A percentile compares a stretch with the other conserved stretches of the same genome.
Evolutionary conservation across 352 stramenopile genomes (phyloP).

Genomic region (Phytopythium delawarense): DNA sequence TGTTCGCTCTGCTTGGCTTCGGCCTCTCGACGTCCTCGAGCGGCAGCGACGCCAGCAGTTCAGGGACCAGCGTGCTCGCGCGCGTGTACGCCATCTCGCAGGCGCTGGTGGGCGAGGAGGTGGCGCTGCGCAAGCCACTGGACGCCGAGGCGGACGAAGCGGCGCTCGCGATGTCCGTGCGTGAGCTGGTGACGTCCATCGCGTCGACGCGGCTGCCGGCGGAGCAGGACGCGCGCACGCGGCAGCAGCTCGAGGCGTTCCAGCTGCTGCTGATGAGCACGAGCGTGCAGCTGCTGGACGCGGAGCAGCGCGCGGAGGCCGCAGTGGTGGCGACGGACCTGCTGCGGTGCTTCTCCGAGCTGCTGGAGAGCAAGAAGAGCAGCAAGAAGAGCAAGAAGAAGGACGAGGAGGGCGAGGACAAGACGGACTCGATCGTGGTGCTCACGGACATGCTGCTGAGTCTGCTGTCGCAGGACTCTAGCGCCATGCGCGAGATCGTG

Average conservation of each 20-base stretch:
- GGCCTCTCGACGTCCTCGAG: slow-evolving; percentile 30
- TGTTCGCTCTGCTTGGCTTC: slow-evolving; percentile 60
- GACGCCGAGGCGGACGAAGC: slow-evolving; percentile 18
- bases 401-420: slow-evolving; percentile 13
- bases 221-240: slow-evolving; percentile 23
- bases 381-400: slow-evolving; percentile 29
- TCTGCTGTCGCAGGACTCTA: slow-evolving; percentile 79
- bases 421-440: slow-evolving; percentile 62
- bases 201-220: slow-evolving; percentile 14
- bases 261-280: slow-evolving; percentile 71
- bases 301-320: slow-evolving; percentile 56
- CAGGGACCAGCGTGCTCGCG: slow-evolving; percentile 33
- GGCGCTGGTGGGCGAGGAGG: slow-evolving; percentile 24
- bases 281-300: slow-evolving; percentile 69
- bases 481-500: slow-evolving; percentile 80
- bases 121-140: slow-evolving; percentile 38
- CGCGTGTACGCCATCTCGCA: slow-evolving; percentile 40
- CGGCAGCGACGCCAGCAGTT: slow-evolving; percentile 20
- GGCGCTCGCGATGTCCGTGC: slow-evolving; percentile 15
- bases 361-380: slow-evolving; percentile 23
- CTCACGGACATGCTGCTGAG: slow-evolving; percentile 81
- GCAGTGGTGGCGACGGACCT: slow-evolving; percentile 53
- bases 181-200: slow-evolving; percentile 23
- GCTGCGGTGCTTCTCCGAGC: slow-evolving; percentile 60
- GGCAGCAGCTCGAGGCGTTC: slow-evolving; percentile 61